Conservation (phyloP, 2,329 filamentous ascomycete species). For the Claviceps sp. region DNA sequence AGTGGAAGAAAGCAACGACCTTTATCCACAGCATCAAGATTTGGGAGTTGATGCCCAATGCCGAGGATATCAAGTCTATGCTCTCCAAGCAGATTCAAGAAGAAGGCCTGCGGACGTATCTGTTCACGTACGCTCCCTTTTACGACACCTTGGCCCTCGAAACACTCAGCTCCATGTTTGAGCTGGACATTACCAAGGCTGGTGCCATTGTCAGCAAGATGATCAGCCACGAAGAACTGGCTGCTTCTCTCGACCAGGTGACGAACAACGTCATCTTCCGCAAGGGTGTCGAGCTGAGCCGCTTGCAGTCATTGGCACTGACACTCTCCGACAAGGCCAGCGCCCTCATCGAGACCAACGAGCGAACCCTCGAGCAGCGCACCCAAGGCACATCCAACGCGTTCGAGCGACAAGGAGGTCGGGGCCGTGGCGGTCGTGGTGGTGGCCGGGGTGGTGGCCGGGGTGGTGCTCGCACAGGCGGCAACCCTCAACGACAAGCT, state of each 20-base stretch:
- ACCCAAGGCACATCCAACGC: slow-evolving; percentile 92
- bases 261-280: slow-evolving; percentile 97
- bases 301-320: slow-evolving; percentile 87
- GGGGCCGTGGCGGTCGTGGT: slow-evolving; percentile 52
- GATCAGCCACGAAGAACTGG: slow-evolving; percentile 98
- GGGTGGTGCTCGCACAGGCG: slow-evolving; percentile 45
- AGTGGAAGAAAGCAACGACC: slow-evolving; percentile 93
- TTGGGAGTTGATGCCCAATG: slow-evolving; percentile 92
- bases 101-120: slow-evolving; percentile 92
- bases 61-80: slow-evolving; percentile 92
- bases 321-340: slow-evolving; percentile 94
- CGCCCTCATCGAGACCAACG: slow-evolving; percentile 89
- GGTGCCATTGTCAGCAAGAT: slow-evolving; percentile 95
- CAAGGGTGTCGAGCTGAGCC: slow-evolving; percentile 95
- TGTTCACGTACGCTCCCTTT: slow-evolving; percentile 98
- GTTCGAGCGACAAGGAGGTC: slow-evolving; percentile 82
- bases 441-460: slow-evolving; percentile 50
- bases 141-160: slow-evolving; percentile 89
- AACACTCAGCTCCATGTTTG: slow-evolving; percentile 87
- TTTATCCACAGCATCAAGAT: slow-evolving; percentile 99
- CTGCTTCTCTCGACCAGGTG: slow-evolving; percentile 92
- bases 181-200: slow-evolving; percentile 81
- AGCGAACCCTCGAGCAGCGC: slow-evolving; percentile 91
- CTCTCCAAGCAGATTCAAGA: slow-evolving; percentile 97
- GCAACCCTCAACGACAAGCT: slow-evolving; percentile 50